Percentiles rank a stretch among this genome's conserved stretches.
These are phyloP conservation scores for Fonsecaea pugnacius DNA, from an alignment of 2,329 filamentous ascomycete species.

Conservation along the genomic window DNA sequence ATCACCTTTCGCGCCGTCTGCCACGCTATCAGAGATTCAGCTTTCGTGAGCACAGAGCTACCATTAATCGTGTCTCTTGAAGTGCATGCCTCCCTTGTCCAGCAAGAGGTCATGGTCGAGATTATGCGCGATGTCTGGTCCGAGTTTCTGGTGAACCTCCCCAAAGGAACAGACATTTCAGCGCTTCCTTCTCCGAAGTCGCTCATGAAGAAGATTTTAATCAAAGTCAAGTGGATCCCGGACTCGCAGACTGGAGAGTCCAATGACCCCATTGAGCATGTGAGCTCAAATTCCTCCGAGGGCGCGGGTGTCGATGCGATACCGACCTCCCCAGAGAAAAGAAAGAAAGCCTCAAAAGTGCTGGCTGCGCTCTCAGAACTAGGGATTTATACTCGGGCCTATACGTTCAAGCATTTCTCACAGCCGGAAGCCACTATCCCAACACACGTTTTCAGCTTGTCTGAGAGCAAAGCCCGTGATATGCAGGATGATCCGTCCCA, in stretches of 20 bases:
- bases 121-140: slow-evolving; percentile 93
- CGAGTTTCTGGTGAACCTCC: slow-evolving; percentile 70
- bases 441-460: slow-evolving; percentile 67
- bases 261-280: slow-evolving; percentile 34
- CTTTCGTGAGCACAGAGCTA: slow-evolving; percentile 74
- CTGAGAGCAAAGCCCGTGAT: slow-evolving; percentile 69
- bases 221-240: slow-evolving; percentile 75
- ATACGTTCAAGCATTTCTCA: slow-evolving; percentile 74
- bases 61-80: slow-evolving; percentile 92
- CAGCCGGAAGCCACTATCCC: slow-evolving; percentile 63
- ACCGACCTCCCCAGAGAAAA: slow-evolving; percentile 40
- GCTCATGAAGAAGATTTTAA: slow-evolving; percentile 76
- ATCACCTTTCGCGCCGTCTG: slow-evolving; percentile 88
- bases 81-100: slow-evolving; percentile 78
- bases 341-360: slow-evolving; percentile 64
- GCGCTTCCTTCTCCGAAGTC: slow-evolving; percentile 71
- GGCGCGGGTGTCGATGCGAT: slow-evolving; percentile 40
- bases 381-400: slow-evolving; percentile 84
- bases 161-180: slow-evolving; percentile 40
- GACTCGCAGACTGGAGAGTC: slow-evolving; percentile 46
- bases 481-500: slow-evolving; percentile 58
- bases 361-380: slow-evolving; percentile 72
- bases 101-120: slow-evolving; percentile 89
- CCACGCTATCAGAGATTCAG: slow-evolving; percentile 74
- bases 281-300: slow-evolving; percentile 45